Conservation (phyloP, 306 rosid species). For the Malus sylvestris region DNA sequence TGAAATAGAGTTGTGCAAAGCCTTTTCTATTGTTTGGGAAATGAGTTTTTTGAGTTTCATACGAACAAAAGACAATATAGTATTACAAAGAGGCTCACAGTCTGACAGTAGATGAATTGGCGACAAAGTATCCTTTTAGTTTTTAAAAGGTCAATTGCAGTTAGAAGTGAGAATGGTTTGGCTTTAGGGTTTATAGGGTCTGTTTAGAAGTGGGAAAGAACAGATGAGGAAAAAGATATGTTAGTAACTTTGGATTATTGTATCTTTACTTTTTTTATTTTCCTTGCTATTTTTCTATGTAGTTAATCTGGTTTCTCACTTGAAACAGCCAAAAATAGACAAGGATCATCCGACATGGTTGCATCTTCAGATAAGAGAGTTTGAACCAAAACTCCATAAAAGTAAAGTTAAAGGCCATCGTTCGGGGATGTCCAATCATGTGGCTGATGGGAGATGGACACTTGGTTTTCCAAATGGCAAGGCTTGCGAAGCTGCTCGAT, state of each 20-base stretch:
- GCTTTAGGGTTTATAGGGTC: too few relatives aligned
- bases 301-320: neutral
- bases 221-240: neutral
- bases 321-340: conserved; percentile 63
- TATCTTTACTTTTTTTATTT: neutral
- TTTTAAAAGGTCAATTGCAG: too few relatives aligned
- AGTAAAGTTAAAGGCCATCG: conserved; percentile 31
- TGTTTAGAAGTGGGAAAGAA: too few relatives aligned
- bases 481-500: conserved; percentile 61
- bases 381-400: conserved; percentile 39
- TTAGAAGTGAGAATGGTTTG: too few relatives aligned
- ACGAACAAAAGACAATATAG: neutral
- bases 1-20: neutral
- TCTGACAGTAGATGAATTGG: neutral
- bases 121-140: too few relatives aligned
- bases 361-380: conserved; percentile 65
- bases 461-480: conserved; percentile 58
- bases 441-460: conserved; percentile 73
- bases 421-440: conserved; percentile 25
- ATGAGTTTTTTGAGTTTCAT: neutral
- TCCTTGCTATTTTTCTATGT: neutral
- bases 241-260: neutral
- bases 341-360: conserved; percentile 71
- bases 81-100: neutral
- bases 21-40: neutral